Conservation (phyloP, 2,329 filamentous ascomycete species). For the Neospermospora avenae region DNA sequence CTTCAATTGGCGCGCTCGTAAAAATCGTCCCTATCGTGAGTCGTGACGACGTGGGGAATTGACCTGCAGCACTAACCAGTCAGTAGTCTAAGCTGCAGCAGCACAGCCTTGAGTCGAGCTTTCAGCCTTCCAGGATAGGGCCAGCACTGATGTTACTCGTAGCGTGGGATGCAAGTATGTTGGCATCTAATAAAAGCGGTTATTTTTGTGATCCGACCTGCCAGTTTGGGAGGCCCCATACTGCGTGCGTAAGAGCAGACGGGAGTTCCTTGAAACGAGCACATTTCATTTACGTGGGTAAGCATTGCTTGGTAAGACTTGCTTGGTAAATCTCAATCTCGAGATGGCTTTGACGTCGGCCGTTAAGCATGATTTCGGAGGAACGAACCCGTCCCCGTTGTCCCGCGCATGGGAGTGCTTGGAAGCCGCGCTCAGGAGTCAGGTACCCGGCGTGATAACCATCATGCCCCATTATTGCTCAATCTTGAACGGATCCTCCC, state of each 20-base stretch:
- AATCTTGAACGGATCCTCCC: too few species aligned
- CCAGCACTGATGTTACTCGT: neutral
- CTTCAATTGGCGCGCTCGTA: slow-evolving; percentile 5
- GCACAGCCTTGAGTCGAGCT: slow-evolving; percentile 1
- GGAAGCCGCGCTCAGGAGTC: neutral
- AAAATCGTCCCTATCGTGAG: neutral
- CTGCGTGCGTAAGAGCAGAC: neutral
- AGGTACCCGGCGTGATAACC: neutral
- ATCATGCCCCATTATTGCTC: too few species aligned
- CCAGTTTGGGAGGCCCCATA: neutral
- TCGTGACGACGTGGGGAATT: neutral
- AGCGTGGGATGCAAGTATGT: neutral
- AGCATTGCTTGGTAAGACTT: too few species aligned
- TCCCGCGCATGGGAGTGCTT: neutral
- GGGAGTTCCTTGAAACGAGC: neutral
- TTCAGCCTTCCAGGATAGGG: neutral
- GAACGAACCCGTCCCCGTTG: neutral
- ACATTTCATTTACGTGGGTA: too few species aligned
- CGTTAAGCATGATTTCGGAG: neutral
- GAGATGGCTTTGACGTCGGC: neutral
- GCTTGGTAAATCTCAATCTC: too few species aligned
- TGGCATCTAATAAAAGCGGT: neutral
- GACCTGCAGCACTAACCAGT: neutral
- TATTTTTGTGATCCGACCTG: neutral
- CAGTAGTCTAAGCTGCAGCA: neutral